These are phyloP conservation scores for Lachnellula occidentalis DNA, from an alignment of 2,329 filamentous ascomycete genomes.

Conservation along the genomic window DNA sequence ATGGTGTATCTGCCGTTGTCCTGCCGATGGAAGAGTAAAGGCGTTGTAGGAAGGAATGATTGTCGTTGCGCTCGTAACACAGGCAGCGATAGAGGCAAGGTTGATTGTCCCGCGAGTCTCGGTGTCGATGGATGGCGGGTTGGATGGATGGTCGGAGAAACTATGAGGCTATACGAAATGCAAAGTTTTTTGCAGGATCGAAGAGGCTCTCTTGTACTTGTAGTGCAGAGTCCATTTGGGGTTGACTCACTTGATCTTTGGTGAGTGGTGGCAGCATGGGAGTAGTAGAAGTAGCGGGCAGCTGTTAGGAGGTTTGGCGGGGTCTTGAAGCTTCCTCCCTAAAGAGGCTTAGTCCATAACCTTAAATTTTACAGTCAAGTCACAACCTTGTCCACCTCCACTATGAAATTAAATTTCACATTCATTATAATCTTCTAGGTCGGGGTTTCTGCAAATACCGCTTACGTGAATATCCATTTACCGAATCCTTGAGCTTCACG, in stretches of 20 bases:
- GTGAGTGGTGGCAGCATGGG: not conserved
- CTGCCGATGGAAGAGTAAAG: no score
- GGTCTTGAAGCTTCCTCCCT: not conserved
- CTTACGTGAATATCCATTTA: no score
- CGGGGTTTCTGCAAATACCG: no score
- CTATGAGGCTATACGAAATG: constrained; percentile 3
- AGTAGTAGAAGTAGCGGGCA: not conserved
- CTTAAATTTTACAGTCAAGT: constrained; percentile 2
- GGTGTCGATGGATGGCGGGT: no score
- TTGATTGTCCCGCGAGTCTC: not conserved
- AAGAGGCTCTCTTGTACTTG: not conserved
- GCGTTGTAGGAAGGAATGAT: no score
- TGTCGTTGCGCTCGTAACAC: no score
- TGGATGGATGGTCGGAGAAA: not conserved
- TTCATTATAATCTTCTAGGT: no score
- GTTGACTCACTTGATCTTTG: not conserved
- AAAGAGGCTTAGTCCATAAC: not conserved
- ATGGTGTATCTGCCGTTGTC: constrained; percentile 39
- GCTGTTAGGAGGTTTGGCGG: not conserved
- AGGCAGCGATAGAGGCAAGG: not conserved
- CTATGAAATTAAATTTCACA: not conserved
- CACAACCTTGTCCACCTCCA: not conserved
- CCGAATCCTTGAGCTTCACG: no score
- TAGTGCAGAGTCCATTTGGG: constrained; percentile 5
- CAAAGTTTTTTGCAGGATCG: constrained; percentile 4